Conservation (phyloP, 805 yeast species). For the Priceomyces haplophilus region DNA sequence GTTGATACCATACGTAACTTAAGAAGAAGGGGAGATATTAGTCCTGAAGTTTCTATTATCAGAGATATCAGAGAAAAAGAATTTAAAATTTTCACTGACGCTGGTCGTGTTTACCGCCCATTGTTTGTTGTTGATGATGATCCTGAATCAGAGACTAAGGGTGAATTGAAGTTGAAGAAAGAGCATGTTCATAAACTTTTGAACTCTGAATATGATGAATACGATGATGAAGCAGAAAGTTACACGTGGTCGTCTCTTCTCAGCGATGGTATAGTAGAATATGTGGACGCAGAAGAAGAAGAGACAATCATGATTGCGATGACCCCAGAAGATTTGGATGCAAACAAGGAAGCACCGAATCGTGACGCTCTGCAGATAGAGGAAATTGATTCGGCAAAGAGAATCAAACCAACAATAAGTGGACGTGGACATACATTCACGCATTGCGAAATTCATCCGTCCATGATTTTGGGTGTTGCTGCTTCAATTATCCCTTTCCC, state of each 20-base stretch:
- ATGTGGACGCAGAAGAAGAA: conserved; percentile 98
- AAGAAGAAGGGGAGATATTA: conserved; percentile 92
- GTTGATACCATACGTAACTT: conserved; percentile 87
- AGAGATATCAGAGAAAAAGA: conserved; percentile 95
- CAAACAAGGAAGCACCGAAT: conserved; percentile 44
- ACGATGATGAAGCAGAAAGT: conserved; percentile 49
- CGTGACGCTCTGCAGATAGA: conserved; percentile 40
- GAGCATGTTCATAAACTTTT: conserved; percentile 75
- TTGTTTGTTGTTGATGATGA: conserved; percentile 90
- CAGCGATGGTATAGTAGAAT: conserved; percentile 86
- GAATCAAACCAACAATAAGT: conserved; percentile 68
- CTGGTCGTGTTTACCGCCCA: conserved; percentile 98
- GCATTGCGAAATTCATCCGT: conserved; percentile 98
- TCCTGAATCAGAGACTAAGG: conserved; percentile 60
- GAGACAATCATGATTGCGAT: conserved; percentile 98
- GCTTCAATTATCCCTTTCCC: conserved; percentile 99
- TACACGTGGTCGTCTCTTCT: conserved; percentile 86
- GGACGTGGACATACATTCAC: conserved; percentile 76
- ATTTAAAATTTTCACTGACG: conserved; percentile 94
- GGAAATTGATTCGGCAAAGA: conserved; percentile 70
- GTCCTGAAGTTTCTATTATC: conserved; percentile 94
- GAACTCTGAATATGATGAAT: conserved; percentile 61
- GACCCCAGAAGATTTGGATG: conserved; percentile 95
- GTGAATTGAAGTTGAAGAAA: conserved; percentile 79
- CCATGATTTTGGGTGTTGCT: conserved; percentile 97